These are phyloP conservation scores for Xylaria sp. DNA, from an alignment of 2,329 filamentous ascomycete genomes.

Conservation along the genomic window DNA sequence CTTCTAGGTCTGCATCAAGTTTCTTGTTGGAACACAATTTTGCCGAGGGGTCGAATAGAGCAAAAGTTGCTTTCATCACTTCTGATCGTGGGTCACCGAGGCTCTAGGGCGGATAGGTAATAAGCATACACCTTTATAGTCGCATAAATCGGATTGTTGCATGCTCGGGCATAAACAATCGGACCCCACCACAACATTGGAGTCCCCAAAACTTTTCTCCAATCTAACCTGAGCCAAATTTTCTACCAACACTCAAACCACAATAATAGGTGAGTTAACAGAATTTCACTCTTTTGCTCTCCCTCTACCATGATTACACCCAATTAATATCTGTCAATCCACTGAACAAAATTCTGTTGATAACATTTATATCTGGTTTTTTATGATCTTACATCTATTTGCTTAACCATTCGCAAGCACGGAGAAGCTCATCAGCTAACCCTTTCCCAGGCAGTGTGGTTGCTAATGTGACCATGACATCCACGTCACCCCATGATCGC, in stretches of 20 bases:
- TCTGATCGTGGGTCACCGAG: background rate
- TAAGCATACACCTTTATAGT: constrained; percentile 3
- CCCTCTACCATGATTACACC: constrained; percentile 69
- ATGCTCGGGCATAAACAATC: background rate
- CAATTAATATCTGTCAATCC: constrained; percentile 83
- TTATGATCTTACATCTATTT: constrained; percentile 53
- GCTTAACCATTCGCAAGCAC: constrained; percentile 29
- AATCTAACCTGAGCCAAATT: constrained; percentile 27
- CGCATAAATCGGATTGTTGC: constrained; percentile 1
- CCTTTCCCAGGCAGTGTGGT: constrained; percentile 27
- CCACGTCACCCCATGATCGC: constrained; percentile 29
- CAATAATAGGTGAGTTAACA: constrained; percentile 44
- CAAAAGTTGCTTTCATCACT: background rate
- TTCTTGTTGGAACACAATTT: no score
- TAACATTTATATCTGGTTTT: constrained; percentile 57
- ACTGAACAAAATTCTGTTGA: constrained; percentile 70
- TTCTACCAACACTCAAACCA: constrained; percentile 31
- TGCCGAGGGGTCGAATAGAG: no score
- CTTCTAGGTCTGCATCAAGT: constrained; percentile 63
- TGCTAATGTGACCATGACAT: constrained; percentile 37
- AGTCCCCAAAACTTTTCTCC: constrained; percentile 39
- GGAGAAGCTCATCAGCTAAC: constrained; percentile 35
- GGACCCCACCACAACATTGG: constrained; percentile 3
- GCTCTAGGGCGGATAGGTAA: background rate
- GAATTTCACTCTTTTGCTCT: constrained; percentile 14